Evolutionary conservation across 2,329 filamentous ascomycete species (phyloP).

Genomic region (Rosellinia necatrix): DNA sequence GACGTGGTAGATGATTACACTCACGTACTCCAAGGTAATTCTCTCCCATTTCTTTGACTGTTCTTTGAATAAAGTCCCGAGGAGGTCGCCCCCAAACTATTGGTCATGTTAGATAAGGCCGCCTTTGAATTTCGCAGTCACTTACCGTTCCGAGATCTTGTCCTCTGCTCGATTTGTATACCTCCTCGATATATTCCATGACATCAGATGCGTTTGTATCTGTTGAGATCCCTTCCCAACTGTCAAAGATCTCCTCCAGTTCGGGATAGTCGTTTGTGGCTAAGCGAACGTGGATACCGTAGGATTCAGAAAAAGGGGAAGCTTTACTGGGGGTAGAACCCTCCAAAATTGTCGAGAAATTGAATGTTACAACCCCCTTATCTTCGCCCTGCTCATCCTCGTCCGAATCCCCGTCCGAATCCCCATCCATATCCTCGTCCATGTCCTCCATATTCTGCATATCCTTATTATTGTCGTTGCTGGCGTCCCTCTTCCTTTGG

Average conservation of each 20-base stretch:
- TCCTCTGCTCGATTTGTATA: slow-evolving; percentile 47
- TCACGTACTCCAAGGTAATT: slow-evolving; percentile 51
- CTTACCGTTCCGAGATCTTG: slow-evolving; percentile 50
- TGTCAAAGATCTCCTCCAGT: slow-evolving; percentile 39
- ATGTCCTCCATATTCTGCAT: too few species aligned
- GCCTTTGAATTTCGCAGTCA: too few species aligned
- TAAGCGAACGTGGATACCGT: too few species aligned
- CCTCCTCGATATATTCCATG: slow-evolving; percentile 48
- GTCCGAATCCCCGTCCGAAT: too few species aligned
- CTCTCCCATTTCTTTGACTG: slow-evolving; percentile 54
- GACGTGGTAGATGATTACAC: slow-evolving; percentile 47
- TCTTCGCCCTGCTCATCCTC: too few species aligned
- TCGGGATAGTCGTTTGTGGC: slow-evolving; percentile 32
- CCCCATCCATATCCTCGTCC: not conserved
- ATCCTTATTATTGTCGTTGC: too few species aligned
- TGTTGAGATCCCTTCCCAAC: slow-evolving; percentile 24
- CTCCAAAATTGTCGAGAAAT: too few species aligned
- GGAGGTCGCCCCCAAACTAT: slow-evolving; percentile 36
- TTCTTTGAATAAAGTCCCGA: slow-evolving; percentile 50
- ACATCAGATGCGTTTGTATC: slow-evolving; percentile 41
- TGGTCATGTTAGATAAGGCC: not conserved
- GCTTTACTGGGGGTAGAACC: too few species aligned
- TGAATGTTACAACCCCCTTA: too few species aligned
- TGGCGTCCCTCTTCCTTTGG: too few species aligned
- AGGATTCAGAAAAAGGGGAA: too few species aligned